Evolutionary conservation across 768 basidiomycete species (phyloP), one percentile per base, ranked within the genome.

Genomic region (Tephrocybe rancida): DNA sequence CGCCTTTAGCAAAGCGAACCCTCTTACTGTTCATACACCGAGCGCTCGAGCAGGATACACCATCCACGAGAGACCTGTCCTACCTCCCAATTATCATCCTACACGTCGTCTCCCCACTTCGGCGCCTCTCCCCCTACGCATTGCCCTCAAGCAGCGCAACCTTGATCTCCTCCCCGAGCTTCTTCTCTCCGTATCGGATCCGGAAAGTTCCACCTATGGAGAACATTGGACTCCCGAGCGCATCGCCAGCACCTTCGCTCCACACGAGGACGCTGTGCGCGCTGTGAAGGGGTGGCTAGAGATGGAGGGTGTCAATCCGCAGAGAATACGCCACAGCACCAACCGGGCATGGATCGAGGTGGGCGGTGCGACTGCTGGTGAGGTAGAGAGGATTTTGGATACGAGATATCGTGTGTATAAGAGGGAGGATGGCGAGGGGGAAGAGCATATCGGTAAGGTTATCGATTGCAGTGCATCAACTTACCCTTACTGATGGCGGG

Each of bases 111-210:
- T 41, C n/a, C 39, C 11, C n/a, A 3, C 39, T 5, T 21, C 39
- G 3, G 18, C 39, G 3, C 48, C 54, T 29, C 54, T 73, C 11
- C 73, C 71, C 2, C 58, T 75, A 10, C 67, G 68, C 25, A 64
- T 75, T 32, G 72, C 62, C 2, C 67, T 76, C 43, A 67, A 65
- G 39, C 75, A 75, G 59, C 48, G 50, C 16, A 70, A 73, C 56
- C 53, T 72, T 14, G 58, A 69, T 22, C 38, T 50, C 6, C 61
- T 73, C 26, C 65, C 70, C 3, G 59, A 64, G 8, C 52, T 63
- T 16, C 64, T 76, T 32, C 55, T 70, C 26, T 61, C 69, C 10
- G 64, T 75, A 8, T 68, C 74, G 5, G 62, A 75, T 51, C 75
- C 75, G 3, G 44, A 56, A n/a, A 73, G 71, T 9, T 64, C 70